Evolutionary conservation across 2,329 filamentous ascomycete species (phyloP).

Genomic region (Cercospora nicotianae): DNA sequence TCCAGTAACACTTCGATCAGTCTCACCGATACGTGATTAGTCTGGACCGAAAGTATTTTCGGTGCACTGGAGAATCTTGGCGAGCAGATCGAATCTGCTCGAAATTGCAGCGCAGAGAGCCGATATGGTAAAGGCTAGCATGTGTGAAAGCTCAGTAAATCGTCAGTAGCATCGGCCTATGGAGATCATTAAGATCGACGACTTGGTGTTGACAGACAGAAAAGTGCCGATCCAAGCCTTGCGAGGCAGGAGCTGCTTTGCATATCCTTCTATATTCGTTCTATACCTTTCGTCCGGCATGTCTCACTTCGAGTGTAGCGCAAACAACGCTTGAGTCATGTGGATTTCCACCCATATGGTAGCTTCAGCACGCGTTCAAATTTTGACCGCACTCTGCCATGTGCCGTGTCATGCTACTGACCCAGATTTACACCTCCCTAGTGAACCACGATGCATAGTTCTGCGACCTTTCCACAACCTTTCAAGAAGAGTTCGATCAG

Average conservation of each 20-base stretch:
- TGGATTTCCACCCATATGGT: background rate
- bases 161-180: background rate
- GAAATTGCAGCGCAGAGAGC: background rate
- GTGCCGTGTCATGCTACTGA: background rate
- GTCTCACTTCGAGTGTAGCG: background rate
- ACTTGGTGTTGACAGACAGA: background rate
- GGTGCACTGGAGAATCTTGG: background rate
- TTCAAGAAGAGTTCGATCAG: background rate
- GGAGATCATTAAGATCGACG: background rate
- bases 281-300: background rate
- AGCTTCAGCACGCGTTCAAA: background rate
- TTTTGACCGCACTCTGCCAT: background rate
- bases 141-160: no score
- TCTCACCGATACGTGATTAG: background rate
- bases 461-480: background rate
- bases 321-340: background rate
- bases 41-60: background rate
- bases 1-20: background rate
- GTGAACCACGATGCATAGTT: background rate
- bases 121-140: background rate
- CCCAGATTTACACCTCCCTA: background rate
- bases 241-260: background rate
- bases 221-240: background rate
- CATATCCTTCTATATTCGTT: background rate
- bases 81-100: background rate